Evolutionary conservation across 176 grass and related monocot species (phyloP).

Genomic region (Oryza brachyantha): DNA sequence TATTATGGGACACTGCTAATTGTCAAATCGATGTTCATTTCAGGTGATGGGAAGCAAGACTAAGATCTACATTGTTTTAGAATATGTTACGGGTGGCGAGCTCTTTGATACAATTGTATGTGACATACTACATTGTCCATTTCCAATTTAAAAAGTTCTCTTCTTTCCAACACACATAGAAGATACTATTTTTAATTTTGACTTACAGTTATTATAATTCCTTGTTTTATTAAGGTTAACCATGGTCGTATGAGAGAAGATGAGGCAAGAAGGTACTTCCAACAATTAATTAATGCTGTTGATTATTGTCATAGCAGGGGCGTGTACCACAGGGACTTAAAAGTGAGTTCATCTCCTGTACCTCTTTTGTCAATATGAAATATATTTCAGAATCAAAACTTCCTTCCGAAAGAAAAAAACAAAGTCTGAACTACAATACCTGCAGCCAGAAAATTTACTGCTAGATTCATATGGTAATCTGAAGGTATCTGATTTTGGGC

Average conservation of each 20-base stretch:
- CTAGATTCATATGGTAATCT: conserved; percentile 79
- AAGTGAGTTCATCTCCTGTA: conserved; percentile 33
- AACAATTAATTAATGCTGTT: conserved; percentile 94
- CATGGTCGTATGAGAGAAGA: conserved; percentile 93
- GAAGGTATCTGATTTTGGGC: conserved; percentile 94
- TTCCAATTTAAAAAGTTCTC: conserved; percentile 4
- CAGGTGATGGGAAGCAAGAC: conserved; percentile 99
- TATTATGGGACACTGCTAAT: background rate
- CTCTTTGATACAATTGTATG: conserved; percentile 98
- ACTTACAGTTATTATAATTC: background rate
- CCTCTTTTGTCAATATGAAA: background rate
- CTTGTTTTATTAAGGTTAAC: conserved; percentile 65
- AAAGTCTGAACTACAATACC: conserved; percentile 14
- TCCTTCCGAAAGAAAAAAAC: background rate
- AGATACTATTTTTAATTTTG: background rate
- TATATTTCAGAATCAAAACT: conserved; percentile 27
- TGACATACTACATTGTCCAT: background rate
- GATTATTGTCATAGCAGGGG: conserved; percentile 99
- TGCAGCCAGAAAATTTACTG: conserved; percentile 91
- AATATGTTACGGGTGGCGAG: conserved; percentile 84
- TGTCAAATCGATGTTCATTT: background rate
- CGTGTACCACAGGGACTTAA: conserved; percentile 91
- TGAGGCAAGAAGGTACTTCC: conserved; percentile 92
- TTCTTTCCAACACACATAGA: background rate
- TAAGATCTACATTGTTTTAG: conserved; percentile 88